Evolutionary conservation across 371 early-diverging fungal genomes (phyloP).

Genomic region (Furculomyces boomerangus): DNA sequence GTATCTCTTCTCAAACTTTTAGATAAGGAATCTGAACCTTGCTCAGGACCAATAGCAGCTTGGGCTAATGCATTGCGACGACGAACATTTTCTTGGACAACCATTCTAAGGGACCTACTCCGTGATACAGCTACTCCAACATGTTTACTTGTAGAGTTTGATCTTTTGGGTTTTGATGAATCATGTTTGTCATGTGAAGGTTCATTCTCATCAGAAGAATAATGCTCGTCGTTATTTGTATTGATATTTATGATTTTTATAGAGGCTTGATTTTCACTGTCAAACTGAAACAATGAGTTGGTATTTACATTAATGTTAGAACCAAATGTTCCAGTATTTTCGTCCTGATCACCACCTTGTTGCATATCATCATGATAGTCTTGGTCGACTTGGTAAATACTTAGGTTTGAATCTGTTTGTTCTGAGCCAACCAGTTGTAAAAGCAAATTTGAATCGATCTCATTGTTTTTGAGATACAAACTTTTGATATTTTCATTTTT

Average conservation of each 20-base stretch:
- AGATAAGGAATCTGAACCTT: neutral
- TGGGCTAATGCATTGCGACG: neutral
- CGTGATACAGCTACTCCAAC: slow-evolving; percentile 4
- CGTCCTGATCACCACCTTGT: neutral
- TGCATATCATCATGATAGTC: neutral
- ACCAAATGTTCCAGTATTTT: neutral
- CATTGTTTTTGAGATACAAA: too few relatives aligned
- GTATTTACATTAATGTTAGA: neutral
- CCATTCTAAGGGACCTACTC: slow-evolving; percentile 25
- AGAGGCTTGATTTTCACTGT: neutral
- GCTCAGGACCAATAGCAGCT: neutral
- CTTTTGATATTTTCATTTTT: too few relatives aligned
- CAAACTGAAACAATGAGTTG: neutral
- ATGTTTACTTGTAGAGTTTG: neutral
- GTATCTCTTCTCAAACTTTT: neutral
- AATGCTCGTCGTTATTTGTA: neutral
- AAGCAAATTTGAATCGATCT: too few relatives aligned
- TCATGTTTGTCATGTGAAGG: neutral
- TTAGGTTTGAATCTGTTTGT: too few relatives aligned
- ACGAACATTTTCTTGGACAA: slow-evolving; percentile 15
- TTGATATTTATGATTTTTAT: neutral
- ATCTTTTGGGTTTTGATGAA: too few relatives aligned
- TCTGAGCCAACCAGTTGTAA: too few relatives aligned
- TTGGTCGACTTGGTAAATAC: too few relatives aligned
- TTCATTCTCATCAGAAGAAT: neutral